Evolutionary conservation across 2,329 filamentous ascomycete species (phyloP).

Genomic region (Onygena corvina): DNA sequence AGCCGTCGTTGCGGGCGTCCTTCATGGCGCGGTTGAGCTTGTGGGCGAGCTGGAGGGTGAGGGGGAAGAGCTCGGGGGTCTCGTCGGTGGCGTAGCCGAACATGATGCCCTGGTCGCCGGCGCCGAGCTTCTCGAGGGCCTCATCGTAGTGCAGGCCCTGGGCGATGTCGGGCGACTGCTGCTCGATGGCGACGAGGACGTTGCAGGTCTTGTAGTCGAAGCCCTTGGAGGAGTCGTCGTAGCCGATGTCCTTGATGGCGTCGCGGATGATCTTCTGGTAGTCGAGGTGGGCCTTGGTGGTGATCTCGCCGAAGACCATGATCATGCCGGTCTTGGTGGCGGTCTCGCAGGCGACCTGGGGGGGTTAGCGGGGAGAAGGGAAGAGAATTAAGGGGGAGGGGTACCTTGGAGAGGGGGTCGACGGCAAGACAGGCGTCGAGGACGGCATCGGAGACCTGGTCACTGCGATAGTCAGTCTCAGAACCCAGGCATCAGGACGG

Average conservation of each 20-base stretch:
- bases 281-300: conserved; percentile 87
- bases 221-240: conserved; percentile 91
- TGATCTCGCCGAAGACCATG: conserved; percentile 98
- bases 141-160: conserved; percentile 98
- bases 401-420: conserved; percentile 87
- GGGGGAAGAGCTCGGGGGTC: conserved; percentile 90
- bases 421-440: conserved; percentile 93
- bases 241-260: conserved; percentile 96
- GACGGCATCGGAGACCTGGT: conserved; percentile 96
- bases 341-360: conserved; percentile 80
- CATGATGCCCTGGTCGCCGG: conserved; percentile 99
- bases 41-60: conserved; percentile 89
- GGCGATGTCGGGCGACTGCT: conserved; percentile 97
- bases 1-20: conserved; percentile 72
- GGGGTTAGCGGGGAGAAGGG: neutral
- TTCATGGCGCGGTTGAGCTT: conserved; percentile 95
- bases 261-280: conserved; percentile 96
- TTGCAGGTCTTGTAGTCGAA: conserved; percentile 99
- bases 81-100: conserved; percentile 99
- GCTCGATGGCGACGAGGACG: conserved; percentile 95
- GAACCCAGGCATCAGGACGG: conserved; percentile 17
- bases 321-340: conserved; percentile 99
- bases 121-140: conserved; percentile 92
- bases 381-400: conserved; percentile 1
- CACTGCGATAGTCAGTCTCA: conserved; percentile 35